Evolutionary conservation across 169 alveolate species (phyloP), one percentile per base, ranked within the genome.

Genomic region (Sarcocystis neurona): DNA sequence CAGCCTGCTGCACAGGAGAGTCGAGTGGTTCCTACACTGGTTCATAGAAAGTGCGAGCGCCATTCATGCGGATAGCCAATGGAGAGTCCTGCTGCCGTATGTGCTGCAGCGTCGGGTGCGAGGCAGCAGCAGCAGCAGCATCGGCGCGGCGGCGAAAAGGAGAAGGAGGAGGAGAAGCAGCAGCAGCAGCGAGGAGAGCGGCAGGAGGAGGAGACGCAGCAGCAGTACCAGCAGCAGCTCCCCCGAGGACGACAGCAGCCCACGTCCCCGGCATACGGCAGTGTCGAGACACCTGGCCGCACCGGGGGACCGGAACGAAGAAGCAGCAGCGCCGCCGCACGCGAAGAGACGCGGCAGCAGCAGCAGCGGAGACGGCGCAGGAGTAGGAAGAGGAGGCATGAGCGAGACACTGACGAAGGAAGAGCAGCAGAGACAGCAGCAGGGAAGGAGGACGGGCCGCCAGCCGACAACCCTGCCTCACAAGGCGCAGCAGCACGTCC

Each of bases 21-120:
- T 92, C 46, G 91, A 90, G 48, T 85, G 93, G 93, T 90, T 92
- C 39, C 82, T 86, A 23, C 93, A 89, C 50, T 86, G 93, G 92
- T 89, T 72, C 78, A 89, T 89, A 30, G 92, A 90, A 44, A 46
- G 87, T 43, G 93, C 93, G 0, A 89, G 92, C 41, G 79, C 93
- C 0, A 79, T 92, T 66, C 91, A 89, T 43, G 88, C 84, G 56
- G 93, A 92, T 39, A 80, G 70, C 23, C 87, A 90, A 18, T 92
- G 94, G 93, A 56, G 80, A 32, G 87, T 92, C 46, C 53, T 90
- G 89, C 92, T 92, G 70, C 92, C 92, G 30, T 47, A 60, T 70
- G 0, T 79, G 27, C 58, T 75, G 27, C 12, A n/a, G n/a, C n/a
- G n/a, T n/a, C n/a, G n/a, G n/a, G n/a, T n/a, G 34, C 70, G 23